phyloP scores from a whole-genome alignment of 306 rosid species.

The Quercus aquifolioides region DNA sequence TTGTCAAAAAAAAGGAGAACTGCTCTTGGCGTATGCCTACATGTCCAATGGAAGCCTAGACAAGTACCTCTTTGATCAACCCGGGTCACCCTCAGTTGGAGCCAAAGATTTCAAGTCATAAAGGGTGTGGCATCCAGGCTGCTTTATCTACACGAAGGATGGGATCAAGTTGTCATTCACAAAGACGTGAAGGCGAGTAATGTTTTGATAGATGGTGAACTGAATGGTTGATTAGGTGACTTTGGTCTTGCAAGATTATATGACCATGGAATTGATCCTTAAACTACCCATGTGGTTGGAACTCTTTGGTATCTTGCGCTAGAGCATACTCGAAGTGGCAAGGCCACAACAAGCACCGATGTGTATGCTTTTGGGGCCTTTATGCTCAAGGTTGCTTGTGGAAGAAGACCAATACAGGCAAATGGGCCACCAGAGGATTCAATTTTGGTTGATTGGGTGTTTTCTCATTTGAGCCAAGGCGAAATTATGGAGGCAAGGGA shows the following conservation, averaged over 20 bases:
- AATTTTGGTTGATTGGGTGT: too few species aligned
- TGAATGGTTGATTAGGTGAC: constrained; percentile 30
- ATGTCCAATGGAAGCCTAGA: constrained; percentile 44
- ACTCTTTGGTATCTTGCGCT: constrained; percentile 3
- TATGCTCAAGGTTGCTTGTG: constrained; percentile 30
- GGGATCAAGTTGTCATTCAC: too few species aligned
- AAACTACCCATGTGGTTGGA: constrained; percentile 27
- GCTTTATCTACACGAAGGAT: constrained; percentile 25
- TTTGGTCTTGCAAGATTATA: constrained; percentile 36
- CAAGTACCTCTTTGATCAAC: background rate
- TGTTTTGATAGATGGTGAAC: constrained; percentile 27
- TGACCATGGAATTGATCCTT: constrained; percentile 34
- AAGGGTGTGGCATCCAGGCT: constrained; percentile 32
- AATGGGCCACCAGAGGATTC: background rate
- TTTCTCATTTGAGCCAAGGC: too few species aligned
- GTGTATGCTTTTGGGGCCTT: constrained; percentile 38
- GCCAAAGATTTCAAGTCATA: constrained; percentile 22
- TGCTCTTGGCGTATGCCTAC: constrained; percentile 24
- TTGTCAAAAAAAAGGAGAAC: constrained; percentile 27
- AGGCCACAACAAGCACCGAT: constrained; percentile 26
- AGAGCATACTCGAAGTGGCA: constrained; percentile 25
- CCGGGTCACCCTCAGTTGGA: constrained; percentile 28
- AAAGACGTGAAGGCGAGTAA: constrained; percentile 20
- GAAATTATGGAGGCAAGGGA: too few species aligned
- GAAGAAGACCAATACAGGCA: constrained; percentile 33